phyloP scores from a whole-genome alignment of 495 filamentous ascomycete species.

The Cudoniella acicularis region DNA sequence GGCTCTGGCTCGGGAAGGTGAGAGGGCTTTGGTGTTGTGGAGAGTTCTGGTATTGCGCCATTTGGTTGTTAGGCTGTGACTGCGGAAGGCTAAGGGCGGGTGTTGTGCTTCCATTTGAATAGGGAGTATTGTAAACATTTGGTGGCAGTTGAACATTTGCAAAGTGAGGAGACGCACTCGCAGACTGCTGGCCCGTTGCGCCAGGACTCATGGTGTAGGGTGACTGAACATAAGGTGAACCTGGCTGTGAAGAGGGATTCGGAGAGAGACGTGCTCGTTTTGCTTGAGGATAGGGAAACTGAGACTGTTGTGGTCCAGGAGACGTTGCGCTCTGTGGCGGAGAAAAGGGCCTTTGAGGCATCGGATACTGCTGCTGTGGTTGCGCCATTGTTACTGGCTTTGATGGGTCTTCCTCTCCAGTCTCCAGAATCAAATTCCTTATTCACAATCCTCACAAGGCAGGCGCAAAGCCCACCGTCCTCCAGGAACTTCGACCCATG shows the following conservation, averaged over 20 bases:
- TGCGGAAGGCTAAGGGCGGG: slow-evolving; percentile 17
- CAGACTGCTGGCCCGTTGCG: slow-evolving; percentile 26
- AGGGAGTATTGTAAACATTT: slow-evolving; percentile 27
- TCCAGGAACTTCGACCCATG: slow-evolving; percentile 17
- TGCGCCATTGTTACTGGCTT: slow-evolving; percentile 59
- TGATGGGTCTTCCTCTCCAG: no score
- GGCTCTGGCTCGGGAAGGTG: slow-evolving; percentile 5
- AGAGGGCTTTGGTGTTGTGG: slow-evolving; percentile 31
- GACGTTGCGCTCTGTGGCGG: slow-evolving; percentile 52
- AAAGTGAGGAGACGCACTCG: slow-evolving; percentile 25
- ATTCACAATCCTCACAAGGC: slow-evolving; percentile 23
- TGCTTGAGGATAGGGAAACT: slow-evolving; percentile 33
- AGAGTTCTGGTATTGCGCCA: slow-evolving; percentile 33
- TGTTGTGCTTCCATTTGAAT: slow-evolving; percentile 23
- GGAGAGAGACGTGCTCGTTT: slow-evolving; percentile 71
- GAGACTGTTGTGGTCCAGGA: slow-evolving; percentile 27
- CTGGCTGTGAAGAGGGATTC: slow-evolving; percentile 51
- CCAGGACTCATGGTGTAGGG: slow-evolving; percentile 50
- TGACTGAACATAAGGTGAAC: slow-evolving; percentile 39
- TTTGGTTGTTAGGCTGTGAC: not conserved
- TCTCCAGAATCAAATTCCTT: slow-evolving; percentile 1
- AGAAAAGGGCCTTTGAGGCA: slow-evolving; percentile 46
- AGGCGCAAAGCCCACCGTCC: slow-evolving; percentile 37
- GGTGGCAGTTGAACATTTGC: slow-evolving; percentile 22
- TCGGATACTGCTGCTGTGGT: slow-evolving; percentile 53